Base-by-base conservation (phyloP, 1,139 yeast genomes). In the Saccharomyces hybrid region DNA sequence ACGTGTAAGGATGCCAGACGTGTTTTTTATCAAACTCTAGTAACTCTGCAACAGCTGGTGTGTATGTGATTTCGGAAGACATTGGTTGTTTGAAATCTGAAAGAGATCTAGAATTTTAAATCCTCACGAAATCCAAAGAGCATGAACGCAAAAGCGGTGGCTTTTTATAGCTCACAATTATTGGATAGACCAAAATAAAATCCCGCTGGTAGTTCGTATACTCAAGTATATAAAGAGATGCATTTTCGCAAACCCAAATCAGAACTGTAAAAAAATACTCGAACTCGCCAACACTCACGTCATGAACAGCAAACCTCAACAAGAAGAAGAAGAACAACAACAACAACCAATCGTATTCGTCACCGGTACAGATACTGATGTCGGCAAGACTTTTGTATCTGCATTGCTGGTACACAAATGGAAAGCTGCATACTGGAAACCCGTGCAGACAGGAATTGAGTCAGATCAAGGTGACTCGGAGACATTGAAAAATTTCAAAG, bases 311-410 rank as follows among this genome's bases (percentile, higher is more conserved):
- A 8, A 38, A 4, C 11, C 21, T 38, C 44, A 38, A 38, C 44
- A 47, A n/a, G n/a, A n/a, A n/a, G n/a, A n/a, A n/a, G n/a, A n/a
- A n/a, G n/a, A n/a, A 47, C 32, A 34, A 31, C 26, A 47, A 47
- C 49, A 34, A 16, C 47, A 53, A 31, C 51, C 53, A 14, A 49
- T 58, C 12, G 57, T 69, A 11, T 70, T 70, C 49, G 61, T 70
- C 2, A 69, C 73, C 1, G 73, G 73, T 4, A 69, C 73, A 3
- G 73, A 69, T 51, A 70, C 73, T 0, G 73, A 70, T 53, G 70
- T 69, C 41, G 73, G 73, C 4, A 70, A 70, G 51, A 70, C 73
- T 2, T 68, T 68, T 52, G 57, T 69, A 8, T 65, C 72, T 29
- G 58, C 71, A 0, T 49, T 69, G 21, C 53, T 70, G n/a, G 66